phyloP scores from a whole-genome alignment of 1,139 yeast genomes.

The Yamadazyma sp. region DNA sequence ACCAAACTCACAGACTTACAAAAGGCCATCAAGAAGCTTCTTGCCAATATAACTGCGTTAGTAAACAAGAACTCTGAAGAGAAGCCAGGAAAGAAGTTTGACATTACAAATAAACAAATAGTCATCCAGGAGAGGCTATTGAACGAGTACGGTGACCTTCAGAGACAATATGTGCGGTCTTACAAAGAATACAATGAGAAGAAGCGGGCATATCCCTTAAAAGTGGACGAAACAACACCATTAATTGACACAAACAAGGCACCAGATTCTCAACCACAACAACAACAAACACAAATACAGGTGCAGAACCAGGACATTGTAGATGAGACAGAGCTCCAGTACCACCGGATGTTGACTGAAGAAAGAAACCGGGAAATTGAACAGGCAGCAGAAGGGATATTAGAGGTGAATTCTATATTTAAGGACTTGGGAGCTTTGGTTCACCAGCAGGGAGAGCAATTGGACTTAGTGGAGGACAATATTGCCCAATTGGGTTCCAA shows the following conservation, averaged over 20 bases:
- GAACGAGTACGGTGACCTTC: constrained; percentile 38
- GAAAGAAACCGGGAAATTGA: constrained; percentile 74
- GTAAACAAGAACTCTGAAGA: constrained; percentile 32
- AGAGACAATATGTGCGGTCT: constrained; percentile 33
- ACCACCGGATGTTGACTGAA: constrained; percentile 65
- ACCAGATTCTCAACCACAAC: constrained; percentile 9
- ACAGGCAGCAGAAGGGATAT: constrained; percentile 73
- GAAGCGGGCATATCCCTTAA: constrained; percentile 27
- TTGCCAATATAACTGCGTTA: constrained; percentile 31
- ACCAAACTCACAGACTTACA: constrained; percentile 29
- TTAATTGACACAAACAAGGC: constrained; percentile 19
- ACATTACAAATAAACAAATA: constrained; percentile 36
- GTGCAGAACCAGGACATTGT: constrained; percentile 41
- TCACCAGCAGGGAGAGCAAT: constrained; percentile 78
- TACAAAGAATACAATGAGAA: constrained; percentile 32
- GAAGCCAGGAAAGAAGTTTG: constrained; percentile 13
- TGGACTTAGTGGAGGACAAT: constrained; percentile 82
- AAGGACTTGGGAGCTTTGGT: constrained; percentile 77
- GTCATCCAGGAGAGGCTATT: constrained; percentile 41
- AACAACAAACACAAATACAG: constrained; percentile 29
- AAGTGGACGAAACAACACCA: constrained; percentile 27
- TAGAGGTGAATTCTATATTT: constrained; percentile 82
- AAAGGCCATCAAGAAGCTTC: constrained; percentile 32
- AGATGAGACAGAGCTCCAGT: constrained; percentile 66
- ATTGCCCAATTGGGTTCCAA: constrained; percentile 64